Evolutionary conservation across 2,329 filamentous ascomycete genomes (phyloP), one percentile per base, ranked within the genome.

Genomic region (Dryadomyces sulphureus): DNA sequence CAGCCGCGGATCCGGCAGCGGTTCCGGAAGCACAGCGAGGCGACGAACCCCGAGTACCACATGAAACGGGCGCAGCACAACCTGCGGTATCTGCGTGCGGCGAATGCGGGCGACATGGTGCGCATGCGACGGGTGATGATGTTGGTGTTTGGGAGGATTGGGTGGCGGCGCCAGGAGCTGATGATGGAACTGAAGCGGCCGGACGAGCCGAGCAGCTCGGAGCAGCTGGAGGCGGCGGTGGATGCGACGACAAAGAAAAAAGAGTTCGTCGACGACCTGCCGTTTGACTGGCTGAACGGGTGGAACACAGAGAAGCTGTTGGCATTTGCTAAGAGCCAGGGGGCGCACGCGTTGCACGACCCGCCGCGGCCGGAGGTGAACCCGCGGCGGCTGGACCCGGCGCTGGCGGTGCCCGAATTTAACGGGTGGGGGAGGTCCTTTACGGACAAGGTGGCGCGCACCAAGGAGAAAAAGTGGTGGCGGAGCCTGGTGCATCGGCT

Each of bases 371-470:
- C 60, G 11, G 24, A 53, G 4, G 36, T 59, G 17, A 59, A 58
- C 40, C 41, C 52, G 25, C 63, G 57, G 36, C 47, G 42, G 4
- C 41, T 65, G 5, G 52, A 67, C 17, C 66, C 69, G 1, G 54
- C 57, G 0, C 49, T 45, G 1, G 35, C 47, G 2, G 51, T 75
- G 11, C 69, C 70, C 0, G 53, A 59, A 14, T 56, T 57, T 34
- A 75, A 71, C 42, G 61, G 64, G 6, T 80, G 72, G 68, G 73
- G 70, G 2, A 63, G 64, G 2, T 66, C 66, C 0, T 58, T 68
- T 1, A 49, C 62, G 3, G 52, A 60, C 5, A 65, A 58, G 38
- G 54, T 68, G 1, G 53, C 59, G 7, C 60, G 64, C n/a, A 64
- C 63, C 9, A 70, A 70, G 49, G 54, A 61, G 41, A 66, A 62